Evolutionary conservation across 257 asterid genomes (phyloP).

Genomic region (Forsythia suspensa): DNA sequence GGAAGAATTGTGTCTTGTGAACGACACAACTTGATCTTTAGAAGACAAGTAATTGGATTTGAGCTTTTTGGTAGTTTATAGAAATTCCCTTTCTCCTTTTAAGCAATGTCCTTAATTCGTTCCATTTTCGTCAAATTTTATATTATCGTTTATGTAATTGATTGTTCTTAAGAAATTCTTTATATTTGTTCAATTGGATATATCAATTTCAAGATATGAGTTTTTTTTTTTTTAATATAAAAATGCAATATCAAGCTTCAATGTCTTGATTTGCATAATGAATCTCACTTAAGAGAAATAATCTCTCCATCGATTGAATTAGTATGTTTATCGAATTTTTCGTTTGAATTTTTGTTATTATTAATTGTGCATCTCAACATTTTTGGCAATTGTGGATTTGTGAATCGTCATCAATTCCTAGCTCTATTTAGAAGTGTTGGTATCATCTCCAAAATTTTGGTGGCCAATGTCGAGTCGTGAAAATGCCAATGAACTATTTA

Average conservation of each 20-base stretch:
- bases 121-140: not conserved
- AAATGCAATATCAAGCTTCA: no score
- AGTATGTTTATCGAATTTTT: no score
- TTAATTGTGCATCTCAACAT: not conserved
- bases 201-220: not conserved
- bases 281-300: no score
- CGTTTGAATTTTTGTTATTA: not conserved
- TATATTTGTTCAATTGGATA: not conserved
- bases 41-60: conserved; percentile 79
- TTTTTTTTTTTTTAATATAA: no score
- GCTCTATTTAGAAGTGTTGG: no score
- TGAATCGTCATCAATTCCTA: no score
- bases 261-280: no score
- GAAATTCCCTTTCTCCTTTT: not conserved
- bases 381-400: not conserved
- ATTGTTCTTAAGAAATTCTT: not conserved
- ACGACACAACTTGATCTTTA: conserved; percentile 69
- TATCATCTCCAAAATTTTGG: no score
- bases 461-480: no score
- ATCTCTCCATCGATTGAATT: no score
- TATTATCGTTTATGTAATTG: no score
- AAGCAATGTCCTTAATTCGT: not conserved
- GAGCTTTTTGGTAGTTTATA: conserved; percentile 61
- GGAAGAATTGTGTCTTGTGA: conserved; percentile 64
- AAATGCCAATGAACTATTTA: no score